A percentile compares a stretch with the other conserved stretches of the same genome.
Evolutionary conservation across 2,329 filamentous ascomycete genomes (phyloP).

Genomic region (Fusarium verrucosum): DNA sequence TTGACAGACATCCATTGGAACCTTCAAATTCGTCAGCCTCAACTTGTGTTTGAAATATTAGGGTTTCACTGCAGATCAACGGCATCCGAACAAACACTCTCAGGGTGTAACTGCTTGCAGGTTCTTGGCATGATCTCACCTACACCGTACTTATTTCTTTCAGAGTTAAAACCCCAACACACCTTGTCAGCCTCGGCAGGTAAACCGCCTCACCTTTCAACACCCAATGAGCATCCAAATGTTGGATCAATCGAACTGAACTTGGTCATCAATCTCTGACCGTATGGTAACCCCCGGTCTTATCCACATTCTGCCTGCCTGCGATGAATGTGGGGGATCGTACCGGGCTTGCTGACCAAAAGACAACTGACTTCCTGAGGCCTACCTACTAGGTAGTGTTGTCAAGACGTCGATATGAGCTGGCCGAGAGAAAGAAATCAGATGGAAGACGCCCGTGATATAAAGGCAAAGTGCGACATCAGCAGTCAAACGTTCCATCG

Average conservation of each 20-base stretch:
- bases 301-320: background rate
- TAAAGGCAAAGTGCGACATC: background rate
- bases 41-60: conserved; percentile 1
- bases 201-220: conserved; percentile 19
- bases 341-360: background rate
- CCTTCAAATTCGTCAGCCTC: conserved; percentile 23
- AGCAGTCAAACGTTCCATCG: conserved; percentile 10
- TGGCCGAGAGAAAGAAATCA: background rate
- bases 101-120: background rate
- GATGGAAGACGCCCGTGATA: background rate
- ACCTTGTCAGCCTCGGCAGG: background rate
- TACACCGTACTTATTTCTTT: background rate
- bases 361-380: background rate
- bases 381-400: background rate
- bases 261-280: background rate
- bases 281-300: background rate
- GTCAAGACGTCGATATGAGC: background rate
- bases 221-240: background rate
- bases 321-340: background rate
- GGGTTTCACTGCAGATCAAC: conserved; percentile 11
- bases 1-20: too few relatives aligned
- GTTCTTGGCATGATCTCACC: background rate
- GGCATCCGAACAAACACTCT: background rate
- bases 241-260: background rate
- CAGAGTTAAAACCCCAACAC: background rate